phyloP scores from a whole-genome alignment of 176 grass and related monocot species.

The Echinochloa phyllopogon region DNA sequence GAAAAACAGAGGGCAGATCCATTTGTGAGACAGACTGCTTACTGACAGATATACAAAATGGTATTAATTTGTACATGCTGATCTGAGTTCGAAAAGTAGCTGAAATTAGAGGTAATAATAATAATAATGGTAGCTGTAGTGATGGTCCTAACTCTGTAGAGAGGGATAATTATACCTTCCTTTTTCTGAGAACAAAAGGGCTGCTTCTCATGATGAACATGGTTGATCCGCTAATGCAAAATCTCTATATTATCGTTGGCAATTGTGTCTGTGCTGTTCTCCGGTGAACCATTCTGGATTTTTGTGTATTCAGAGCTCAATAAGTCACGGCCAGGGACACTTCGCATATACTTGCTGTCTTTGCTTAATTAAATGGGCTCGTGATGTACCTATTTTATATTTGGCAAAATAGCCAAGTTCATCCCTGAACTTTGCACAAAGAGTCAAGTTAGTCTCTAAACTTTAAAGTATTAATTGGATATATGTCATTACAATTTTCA shows the following conservation, averaged over 20 bases:
- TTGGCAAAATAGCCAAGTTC: background rate
- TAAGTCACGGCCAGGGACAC: background rate
- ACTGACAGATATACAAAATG: constrained; percentile 1
- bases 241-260: background rate
- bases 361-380: background rate
- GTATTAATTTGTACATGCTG: background rate
- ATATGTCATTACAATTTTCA: no score
- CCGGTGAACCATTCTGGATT: background rate
- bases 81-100: background rate
- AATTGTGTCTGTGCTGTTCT: constrained; percentile 11
- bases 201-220: background rate
- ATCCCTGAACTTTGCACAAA: no score
- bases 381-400: background rate
- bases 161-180: background rate
- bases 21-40: background rate
- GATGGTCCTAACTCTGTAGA: background rate
- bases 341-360: background rate
- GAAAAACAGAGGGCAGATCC: background rate
- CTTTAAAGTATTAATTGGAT: no score
- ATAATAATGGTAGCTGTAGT: background rate
- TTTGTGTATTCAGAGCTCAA: background rate
- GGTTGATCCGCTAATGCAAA: background rate
- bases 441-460: no score
- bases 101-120: background rate
- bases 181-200: background rate